Conservation (phyloP, 1,284 basidiomycete species). For the Papiliotrema laurentii region DNA sequence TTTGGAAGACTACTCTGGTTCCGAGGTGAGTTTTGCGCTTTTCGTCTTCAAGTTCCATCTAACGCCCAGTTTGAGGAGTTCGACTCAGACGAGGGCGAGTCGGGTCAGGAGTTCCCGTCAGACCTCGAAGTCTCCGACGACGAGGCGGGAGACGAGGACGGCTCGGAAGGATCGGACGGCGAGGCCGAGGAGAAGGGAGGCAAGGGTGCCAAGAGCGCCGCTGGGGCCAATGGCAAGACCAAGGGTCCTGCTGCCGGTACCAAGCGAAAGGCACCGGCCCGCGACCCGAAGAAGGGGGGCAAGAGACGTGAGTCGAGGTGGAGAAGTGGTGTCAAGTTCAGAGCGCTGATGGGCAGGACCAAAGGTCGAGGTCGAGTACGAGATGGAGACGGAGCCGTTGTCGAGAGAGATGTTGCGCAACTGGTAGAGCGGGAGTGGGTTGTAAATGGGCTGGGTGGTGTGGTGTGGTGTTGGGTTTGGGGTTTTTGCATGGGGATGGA, state of each 20-base stretch:
- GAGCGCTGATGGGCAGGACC: constrained; percentile 50
- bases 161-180: constrained; percentile 44
- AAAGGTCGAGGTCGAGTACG: constrained; percentile 91
- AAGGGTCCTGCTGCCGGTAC: constrained; percentile 34
- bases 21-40: constrained; percentile 32
- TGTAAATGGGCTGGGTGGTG: too few relatives aligned
- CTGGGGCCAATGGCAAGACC: constrained; percentile 22
- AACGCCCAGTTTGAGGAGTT: constrained; percentile 40
- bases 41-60: neutral
- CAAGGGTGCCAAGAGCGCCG: constrained; percentile 52
- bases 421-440: too few relatives aligned
- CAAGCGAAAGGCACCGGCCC: constrained; percentile 43
- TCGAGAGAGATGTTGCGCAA: constrained; percentile 51
- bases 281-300: constrained; percentile 56
- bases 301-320: constrained; percentile 32
- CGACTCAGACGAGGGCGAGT: constrained; percentile 39
- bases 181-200: constrained; percentile 45
- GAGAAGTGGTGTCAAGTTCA: constrained; percentile 1
- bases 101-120: constrained; percentile 41
- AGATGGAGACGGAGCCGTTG: constrained; percentile 75
- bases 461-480: too few relatives aligned
- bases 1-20: constrained; percentile 58
- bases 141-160: constrained; percentile 46
- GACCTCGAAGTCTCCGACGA: constrained; percentile 45
- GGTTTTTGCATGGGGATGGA: too few relatives aligned